phyloP scores from a whole-genome alignment of 2,329 filamentous ascomycete genomes.

The Curvularia spicifera region DNA sequence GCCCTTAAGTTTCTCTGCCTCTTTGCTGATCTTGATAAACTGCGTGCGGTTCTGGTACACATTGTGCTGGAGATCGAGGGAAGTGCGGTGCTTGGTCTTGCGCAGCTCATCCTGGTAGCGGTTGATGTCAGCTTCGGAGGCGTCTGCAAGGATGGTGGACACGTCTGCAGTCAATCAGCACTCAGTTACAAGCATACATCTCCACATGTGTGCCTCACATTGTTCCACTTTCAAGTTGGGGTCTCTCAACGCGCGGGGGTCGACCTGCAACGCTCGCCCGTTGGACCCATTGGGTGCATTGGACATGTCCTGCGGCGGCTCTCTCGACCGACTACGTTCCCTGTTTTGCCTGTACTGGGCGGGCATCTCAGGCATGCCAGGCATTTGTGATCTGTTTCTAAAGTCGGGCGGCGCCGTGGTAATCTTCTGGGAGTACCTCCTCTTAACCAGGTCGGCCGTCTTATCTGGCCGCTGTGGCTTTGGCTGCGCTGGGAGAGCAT shows the following conservation, averaged over 20 bases:
- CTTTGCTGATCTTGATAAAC: constrained; percentile 99
- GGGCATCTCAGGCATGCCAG: constrained; percentile 64
- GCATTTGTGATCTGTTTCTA: constrained; percentile 70
- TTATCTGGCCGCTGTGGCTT: constrained; percentile 56
- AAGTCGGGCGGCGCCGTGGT: constrained; percentile 76
- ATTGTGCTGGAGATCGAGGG: constrained; percentile 87
- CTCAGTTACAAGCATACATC: background rate
- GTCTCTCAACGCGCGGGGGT: constrained; percentile 79
- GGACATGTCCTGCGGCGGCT: constrained; percentile 56
- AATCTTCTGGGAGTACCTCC: constrained; percentile 92
- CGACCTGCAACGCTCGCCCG: constrained; percentile 67
- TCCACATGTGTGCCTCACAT: constrained; percentile 59
- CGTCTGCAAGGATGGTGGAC: constrained; percentile 76
- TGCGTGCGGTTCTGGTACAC: constrained; percentile 97
- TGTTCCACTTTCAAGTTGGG: constrained; percentile 80
- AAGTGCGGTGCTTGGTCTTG: constrained; percentile 77
- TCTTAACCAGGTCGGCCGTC: constrained; percentile 85
- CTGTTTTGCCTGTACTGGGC: constrained; percentile 65
- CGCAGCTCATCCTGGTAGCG: constrained; percentile 79
- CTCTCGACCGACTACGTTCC: constrained; percentile 54
- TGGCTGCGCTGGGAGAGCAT: constrained; percentile 38
- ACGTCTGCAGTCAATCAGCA: constrained; percentile 57
- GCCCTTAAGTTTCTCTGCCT: constrained; percentile 94
- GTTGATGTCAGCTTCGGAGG: constrained; percentile 84
- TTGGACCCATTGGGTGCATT: constrained; percentile 41